A percentile compares a stretch with the other conserved stretches of the same genome.
Evolutionary conservation across 1,284 basidiomycete species (phyloP).

Genomic region (Agaricales sp.): DNA sequence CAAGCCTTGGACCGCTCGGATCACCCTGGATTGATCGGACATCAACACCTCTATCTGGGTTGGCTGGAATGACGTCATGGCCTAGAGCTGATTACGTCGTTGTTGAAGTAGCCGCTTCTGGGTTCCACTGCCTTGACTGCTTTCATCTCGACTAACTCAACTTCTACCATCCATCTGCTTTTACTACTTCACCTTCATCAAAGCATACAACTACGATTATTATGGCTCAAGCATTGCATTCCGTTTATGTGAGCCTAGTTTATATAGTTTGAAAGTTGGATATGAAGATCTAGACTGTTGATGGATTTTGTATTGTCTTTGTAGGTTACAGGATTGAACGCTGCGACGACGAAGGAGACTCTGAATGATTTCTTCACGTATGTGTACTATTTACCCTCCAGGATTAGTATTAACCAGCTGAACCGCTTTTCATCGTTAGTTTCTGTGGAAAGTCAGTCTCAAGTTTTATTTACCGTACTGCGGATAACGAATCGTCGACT

Average conservation of each 20-base stretch:
- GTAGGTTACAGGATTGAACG: conserved; percentile 57
- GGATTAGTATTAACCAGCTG: too few relatives aligned
- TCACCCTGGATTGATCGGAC: too few relatives aligned
- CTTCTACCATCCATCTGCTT: neutral
- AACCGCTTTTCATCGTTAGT: conserved; percentile 25
- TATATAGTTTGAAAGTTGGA: neutral
- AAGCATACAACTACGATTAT: neutral
- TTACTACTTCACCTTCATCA: conserved; percentile 3
- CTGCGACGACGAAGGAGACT: conserved; percentile 47
- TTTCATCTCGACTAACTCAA: neutral
- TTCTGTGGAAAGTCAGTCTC: conserved; percentile 63
- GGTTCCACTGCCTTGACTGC: too few relatives aligned
- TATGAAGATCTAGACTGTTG: too few relatives aligned
- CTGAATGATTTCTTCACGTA: conserved; percentile 75
- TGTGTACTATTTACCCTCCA: conserved; percentile 15
- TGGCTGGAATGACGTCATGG: too few relatives aligned
- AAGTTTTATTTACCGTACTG: neutral
- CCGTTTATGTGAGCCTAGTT: neutral
- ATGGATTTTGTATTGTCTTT: neutral
- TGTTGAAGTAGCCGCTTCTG: too few relatives aligned
- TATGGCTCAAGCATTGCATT: neutral
- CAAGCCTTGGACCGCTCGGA: too few relatives aligned
- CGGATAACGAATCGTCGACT: conserved; percentile 3
- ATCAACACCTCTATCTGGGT: too few relatives aligned
- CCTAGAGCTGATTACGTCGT: too few relatives aligned